Conservation (phyloP, 768 basidiomycete genomes). For the Cystobasidium tubakii region DNA sequence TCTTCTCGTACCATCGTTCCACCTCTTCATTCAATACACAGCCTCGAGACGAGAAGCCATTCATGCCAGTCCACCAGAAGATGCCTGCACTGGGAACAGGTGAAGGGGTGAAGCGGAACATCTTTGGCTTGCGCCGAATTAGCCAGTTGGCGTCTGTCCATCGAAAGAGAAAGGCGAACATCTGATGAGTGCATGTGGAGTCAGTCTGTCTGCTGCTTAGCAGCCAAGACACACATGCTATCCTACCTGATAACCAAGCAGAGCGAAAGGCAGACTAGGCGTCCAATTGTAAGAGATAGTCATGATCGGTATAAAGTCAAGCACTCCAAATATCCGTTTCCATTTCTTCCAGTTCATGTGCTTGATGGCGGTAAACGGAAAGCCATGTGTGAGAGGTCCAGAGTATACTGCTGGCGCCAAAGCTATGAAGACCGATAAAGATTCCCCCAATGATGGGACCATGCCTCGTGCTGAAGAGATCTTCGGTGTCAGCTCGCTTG, state of each 20-base stretch:
- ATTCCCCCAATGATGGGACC: conserved; percentile 54
- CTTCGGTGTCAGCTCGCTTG: neutral
- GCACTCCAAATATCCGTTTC: conserved; percentile 54
- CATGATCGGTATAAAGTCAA: conserved; percentile 57
- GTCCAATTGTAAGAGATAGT: conserved; percentile 53
- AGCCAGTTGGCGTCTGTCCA: conserved; percentile 57
- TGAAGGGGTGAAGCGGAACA: conserved; percentile 56
- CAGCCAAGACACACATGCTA: too few relatives aligned
- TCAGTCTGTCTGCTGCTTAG: too few relatives aligned
- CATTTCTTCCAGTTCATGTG: conserved; percentile 54
- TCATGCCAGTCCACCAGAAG: conserved; percentile 55
- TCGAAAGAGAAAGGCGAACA: conserved; percentile 55
- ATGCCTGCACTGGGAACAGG: conserved; percentile 53
- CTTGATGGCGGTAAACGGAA: conserved; percentile 54
- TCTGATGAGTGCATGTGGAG: too few relatives aligned
- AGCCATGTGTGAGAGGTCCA: conserved; percentile 54
- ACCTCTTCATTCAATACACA: conserved; percentile 50
- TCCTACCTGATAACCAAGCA: conserved; percentile 54
- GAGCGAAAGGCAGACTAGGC: conserved; percentile 52
- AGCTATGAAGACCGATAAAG: conserved; percentile 53
- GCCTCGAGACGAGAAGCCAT: conserved; percentile 53
- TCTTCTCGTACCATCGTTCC: conserved; percentile 53
- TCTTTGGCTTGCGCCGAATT: conserved; percentile 53
- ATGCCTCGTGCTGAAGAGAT: conserved; percentile 50
- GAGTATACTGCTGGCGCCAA: conserved; percentile 56